Base-by-base conservation (phyloP, 176 grass and related monocot species). In the Aegilops speltoides region DNA sequence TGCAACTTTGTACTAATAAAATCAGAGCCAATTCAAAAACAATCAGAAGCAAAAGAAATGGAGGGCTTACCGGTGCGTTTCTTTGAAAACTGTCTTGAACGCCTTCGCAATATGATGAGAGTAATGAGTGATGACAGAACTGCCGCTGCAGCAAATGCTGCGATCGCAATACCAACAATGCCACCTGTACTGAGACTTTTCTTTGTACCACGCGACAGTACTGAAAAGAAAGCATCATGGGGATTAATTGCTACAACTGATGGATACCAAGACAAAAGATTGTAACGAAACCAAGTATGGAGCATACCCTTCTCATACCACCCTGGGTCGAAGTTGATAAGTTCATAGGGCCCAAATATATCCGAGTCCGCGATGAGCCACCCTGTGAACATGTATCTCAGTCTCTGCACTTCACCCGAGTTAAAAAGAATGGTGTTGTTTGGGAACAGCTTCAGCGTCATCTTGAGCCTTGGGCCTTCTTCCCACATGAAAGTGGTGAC, bases 281-380 rank as follows among this genome's bases (percentile, higher is more conserved):
- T 7, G 20, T 65, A 59, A 66, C 14, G 38, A 46, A 67, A 74
- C 12, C 4, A 1, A 31, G 2, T 38, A 11, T 19, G 36, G 56
- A 91, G 48, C 83, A 75, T 95, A 95, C 93, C 68, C 0, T 56
- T 45, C n/a, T 60, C 82, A 63, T 95, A 92, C 78, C 71, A 90
- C 78, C 93, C 93, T 68, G 70, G 79, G 24, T 77, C 2, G 22
- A 95, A 90, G 37, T 82, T 45, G 20, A 95, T 10, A 79, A 95
- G 93, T 73, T 95, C 93, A 71, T 95, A 95, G 29, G 93, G 93
- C 31, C 93, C 93, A 92, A 92, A 95, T 88, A 95, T 80, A 54
- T 90, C 86, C 78, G 90, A 92, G 54, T 92, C 90, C 2, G 7
- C 7, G 84, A 95, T 95, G 70, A 76, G 15, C 93, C 93, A 95